Evolutionary conservation across 805 yeast species (phyloP), one percentile per base, ranked within the genome.

Genomic region (Zygosaccharomyces pseudorouxii): DNA sequence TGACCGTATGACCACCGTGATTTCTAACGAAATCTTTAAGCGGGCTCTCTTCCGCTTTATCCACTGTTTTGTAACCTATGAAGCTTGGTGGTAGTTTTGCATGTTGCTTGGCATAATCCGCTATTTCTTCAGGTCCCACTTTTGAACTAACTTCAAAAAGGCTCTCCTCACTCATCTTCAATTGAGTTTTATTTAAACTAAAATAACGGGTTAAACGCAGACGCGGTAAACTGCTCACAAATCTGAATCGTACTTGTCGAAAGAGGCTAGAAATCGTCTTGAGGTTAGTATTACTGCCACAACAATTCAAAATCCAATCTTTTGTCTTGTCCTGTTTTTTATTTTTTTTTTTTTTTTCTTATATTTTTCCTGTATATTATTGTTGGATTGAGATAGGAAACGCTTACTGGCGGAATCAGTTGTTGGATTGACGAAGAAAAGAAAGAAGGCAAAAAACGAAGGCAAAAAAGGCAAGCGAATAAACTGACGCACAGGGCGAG

Each of bases 1-100:
- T 89, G 42, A 93, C 96, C 5, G 99, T 89, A 73, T 93, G 99
- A 65, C 99, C 99, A 47, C 86, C 88, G 62, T 86, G 86, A 45
- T 79, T 75, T 59, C 76, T 77, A 55, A 95, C 97, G 64, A 89
- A 93, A 63, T 88, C 92, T 57, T 86, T 86, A 46, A 92, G 81
- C 10, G 71, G 71, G 28, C 86, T 76, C n/a, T 87, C 84, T 59
- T 86, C 89, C 19, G 96, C 96, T 20, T 66, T 74, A 35, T 80
- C 84, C 38, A 89, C 74, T 33, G 93, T 77, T 68, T 90, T 88
- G 49, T 83, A 76, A 49, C 99, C 99, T 49, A 80, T 68, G 71
- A 90, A 93, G 70, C 89, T 86, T 33, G 77, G 50, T 27, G 97
- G 82, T 57, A 90, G 71, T 5, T 64, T 55, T 36, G 56, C 52